A percentile compares a stretch with the other conserved stretches of the same genome.
Conservation (phyloP, 192 early-diverging fungal species). For the Chytriomyces confervae region DNA sequence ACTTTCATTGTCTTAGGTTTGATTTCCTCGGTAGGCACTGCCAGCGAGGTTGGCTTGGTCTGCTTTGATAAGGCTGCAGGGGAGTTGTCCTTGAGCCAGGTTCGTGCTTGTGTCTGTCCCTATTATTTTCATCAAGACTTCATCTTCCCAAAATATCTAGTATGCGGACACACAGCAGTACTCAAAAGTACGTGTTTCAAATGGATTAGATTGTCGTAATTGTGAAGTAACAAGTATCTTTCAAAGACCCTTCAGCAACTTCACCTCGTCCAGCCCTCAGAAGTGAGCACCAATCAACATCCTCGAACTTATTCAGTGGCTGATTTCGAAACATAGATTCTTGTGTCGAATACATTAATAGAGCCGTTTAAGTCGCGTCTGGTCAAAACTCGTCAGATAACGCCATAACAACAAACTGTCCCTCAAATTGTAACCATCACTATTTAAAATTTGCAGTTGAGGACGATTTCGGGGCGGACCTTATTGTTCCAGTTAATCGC, state of each 20-base stretch:
- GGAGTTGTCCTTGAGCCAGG: conserved; percentile 67
- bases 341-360: conserved; percentile 55
- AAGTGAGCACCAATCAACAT: conserved; percentile 45
- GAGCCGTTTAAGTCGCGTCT: conserved; percentile 63
- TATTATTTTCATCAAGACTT: conserved; percentile 9
- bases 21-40: conserved; percentile 26
- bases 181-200: conserved; percentile 24
- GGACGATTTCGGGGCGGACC: conserved; percentile 3
- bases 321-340: conserved; percentile 42
- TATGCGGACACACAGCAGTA: conserved; percentile 71
- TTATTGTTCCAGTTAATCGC: conserved; percentile 51
- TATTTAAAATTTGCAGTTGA: conserved; percentile 37
- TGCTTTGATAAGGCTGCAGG: conserved; percentile 64
- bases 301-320: not conserved
- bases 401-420: conserved; percentile 27
- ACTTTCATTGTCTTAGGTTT: not conserved
- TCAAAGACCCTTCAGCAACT: conserved; percentile 63
- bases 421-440: conserved; percentile 17
- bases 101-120: conserved; percentile 28
- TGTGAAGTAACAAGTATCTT: not conserved
- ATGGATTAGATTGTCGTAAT: not conserved
- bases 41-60: conserved; percentile 65
- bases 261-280: conserved; percentile 58
- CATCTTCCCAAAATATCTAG: conserved; percentile 37
- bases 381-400: conserved; percentile 48